These are phyloP conservation scores for Hanseniaspora occidentalis DNA, from an alignment of 805 yeast genomes.

Conservation along the genomic window DNA sequence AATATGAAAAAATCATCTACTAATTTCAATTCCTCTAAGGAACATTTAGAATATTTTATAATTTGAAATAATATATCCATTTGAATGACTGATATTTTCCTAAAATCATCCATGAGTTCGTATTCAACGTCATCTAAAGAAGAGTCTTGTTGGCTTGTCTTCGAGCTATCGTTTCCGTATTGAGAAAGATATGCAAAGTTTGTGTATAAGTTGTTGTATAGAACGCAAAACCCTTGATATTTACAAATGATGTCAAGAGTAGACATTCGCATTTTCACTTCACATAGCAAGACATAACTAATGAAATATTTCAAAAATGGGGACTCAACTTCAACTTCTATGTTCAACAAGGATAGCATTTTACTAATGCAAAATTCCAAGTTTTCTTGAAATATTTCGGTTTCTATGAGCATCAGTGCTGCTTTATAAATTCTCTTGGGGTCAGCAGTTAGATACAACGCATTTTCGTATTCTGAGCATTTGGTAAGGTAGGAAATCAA, in stretches of 20 bases:
- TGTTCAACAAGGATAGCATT: constrained; percentile 32
- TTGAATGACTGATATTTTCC: constrained; percentile 30
- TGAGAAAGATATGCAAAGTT: constrained; percentile 23
- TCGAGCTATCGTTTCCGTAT: constrained; percentile 15
- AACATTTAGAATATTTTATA: constrained; percentile 37
- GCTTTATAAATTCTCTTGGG: constrained; percentile 25
- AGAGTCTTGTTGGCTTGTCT: constrained; percentile 9
- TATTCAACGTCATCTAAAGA: constrained; percentile 18
- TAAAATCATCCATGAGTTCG: constrained; percentile 23
- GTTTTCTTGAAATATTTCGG: constrained; percentile 26
- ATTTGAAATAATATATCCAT: constrained; percentile 44
- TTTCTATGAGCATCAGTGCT: constrained; percentile 23
- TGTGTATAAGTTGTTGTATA: constrained; percentile 30
- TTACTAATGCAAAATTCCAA: constrained; percentile 37
- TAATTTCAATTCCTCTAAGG: constrained; percentile 27
- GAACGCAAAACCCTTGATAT: constrained; percentile 38
- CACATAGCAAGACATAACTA: constrained; percentile 32
- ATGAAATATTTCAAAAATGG: constrained; percentile 28
- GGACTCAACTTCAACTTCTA: constrained; percentile 21
- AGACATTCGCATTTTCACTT: constrained; percentile 30
- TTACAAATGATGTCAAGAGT: constrained; percentile 36
- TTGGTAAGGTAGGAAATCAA: neutral
- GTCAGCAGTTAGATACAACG: constrained; percentile 9
- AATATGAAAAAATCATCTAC: constrained; percentile 35
- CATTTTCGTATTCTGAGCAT: neutral